Conservation (phyloP, 2,329 filamentous ascomycete species). For the Diaporthe velutina region DNA sequence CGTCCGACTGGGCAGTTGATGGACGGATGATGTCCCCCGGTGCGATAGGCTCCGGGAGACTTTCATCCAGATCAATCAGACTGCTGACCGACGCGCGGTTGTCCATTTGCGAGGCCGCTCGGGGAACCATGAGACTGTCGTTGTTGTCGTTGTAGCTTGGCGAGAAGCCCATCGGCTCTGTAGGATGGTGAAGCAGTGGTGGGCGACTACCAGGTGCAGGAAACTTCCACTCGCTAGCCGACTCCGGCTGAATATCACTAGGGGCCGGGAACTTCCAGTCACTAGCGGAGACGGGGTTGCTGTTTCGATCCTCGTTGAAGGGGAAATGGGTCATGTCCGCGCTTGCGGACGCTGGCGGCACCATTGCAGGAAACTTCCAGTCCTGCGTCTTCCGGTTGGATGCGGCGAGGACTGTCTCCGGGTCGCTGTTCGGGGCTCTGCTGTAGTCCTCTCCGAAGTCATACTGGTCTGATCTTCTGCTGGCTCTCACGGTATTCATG, state of each 20-base stretch:
- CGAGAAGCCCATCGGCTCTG: conserved; percentile 55
- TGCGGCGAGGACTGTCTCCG: conserved; percentile 61
- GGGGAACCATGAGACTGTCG: conserved; percentile 50
- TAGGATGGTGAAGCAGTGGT: conserved; percentile 60
- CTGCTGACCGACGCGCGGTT: conserved; percentile 52
- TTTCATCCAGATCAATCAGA: conserved; percentile 53
- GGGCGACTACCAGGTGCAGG: conserved; percentile 53
- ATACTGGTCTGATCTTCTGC: conserved; percentile 63
- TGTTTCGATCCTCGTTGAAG: conserved; percentile 50
- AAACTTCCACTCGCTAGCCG: conserved; percentile 31
- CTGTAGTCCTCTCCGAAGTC: conserved; percentile 62
- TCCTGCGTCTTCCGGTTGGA: conserved; percentile 56
- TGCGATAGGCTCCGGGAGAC: conserved; percentile 56
- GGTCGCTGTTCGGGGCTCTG: conserved; percentile 69
- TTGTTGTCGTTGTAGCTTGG: conserved; percentile 44
- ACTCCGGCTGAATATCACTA: background rate
- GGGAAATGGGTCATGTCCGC: conserved; percentile 62
- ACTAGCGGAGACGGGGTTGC: conserved; percentile 25
- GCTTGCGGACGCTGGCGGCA: conserved; percentile 63
- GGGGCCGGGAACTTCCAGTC: conserved; percentile 22
- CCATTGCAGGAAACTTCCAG: conserved; percentile 67
- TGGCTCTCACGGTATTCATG: conserved; percentile 71
- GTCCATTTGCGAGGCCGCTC: conserved; percentile 43
- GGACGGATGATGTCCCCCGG: conserved; percentile 63
- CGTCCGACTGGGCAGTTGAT: conserved; percentile 72